Evolutionary conservation across 2,329 filamentous ascomycete genomes (phyloP).

Genomic region (Aureobasidium sp.): DNA sequence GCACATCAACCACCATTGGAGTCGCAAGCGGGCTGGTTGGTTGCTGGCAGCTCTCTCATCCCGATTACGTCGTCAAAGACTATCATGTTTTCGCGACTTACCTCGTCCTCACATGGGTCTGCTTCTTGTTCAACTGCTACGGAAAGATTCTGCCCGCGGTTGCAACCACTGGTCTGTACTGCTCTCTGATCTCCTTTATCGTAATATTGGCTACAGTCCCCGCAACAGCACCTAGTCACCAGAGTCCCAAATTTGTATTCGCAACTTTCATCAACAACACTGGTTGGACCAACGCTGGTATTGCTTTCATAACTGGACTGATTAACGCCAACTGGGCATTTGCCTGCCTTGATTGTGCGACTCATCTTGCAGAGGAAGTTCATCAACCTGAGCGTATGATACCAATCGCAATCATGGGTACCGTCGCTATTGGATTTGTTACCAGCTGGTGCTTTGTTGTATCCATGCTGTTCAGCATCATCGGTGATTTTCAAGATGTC

Average conservation of each 20-base stretch:
- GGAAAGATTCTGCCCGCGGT: constrained; percentile 28
- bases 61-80: constrained; percentile 34
- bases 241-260: constrained; percentile 45
- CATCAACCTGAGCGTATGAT: constrained; percentile 40
- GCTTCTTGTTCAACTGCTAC: constrained; percentile 36
- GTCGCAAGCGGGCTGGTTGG: constrained; percentile 44
- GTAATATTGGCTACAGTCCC: constrained; percentile 45
- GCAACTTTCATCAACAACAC: constrained; percentile 47
- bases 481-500: constrained; percentile 38
- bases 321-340: constrained; percentile 47
- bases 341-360: constrained; percentile 44
- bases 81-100: constrained; percentile 38
- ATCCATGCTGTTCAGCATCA: constrained; percentile 44
- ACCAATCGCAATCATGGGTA: constrained; percentile 45
- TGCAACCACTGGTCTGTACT: constrained; percentile 42
- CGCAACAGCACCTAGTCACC: constrained; percentile 36
- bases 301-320: constrained; percentile 47
- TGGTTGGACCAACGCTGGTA: constrained; percentile 40
- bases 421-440: constrained; percentile 43
- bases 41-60: constrained; percentile 46
- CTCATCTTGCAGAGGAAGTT: constrained; percentile 47
- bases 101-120: constrained; percentile 41
- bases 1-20: constrained; percentile 45
- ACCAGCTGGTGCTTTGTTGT: constrained; percentile 44
- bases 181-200: constrained; percentile 41